These are phyloP conservation scores for Penicillium roqueforti DNA, from an alignment of 495 filamentous ascomycete genomes.

Conservation along the genomic window DNA sequence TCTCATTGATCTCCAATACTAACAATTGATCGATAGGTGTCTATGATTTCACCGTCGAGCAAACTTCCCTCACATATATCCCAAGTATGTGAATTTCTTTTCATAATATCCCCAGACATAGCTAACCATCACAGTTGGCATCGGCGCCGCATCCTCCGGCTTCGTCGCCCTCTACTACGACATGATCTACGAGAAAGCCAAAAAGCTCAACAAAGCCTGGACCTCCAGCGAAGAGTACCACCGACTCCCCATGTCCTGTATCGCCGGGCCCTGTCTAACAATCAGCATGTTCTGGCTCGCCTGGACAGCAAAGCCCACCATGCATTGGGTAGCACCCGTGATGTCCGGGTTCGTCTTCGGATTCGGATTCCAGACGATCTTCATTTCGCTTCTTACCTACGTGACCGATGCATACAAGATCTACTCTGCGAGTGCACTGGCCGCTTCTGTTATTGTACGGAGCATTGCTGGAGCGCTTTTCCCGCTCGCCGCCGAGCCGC, in stretches of 20 bases:
- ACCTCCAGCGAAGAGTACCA: conserved; percentile 53
- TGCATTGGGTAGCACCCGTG: conserved; percentile 62
- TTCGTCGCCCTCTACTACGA: conserved; percentile 53
- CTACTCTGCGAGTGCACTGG: conserved; percentile 65
- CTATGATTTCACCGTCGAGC: conserved; percentile 35
- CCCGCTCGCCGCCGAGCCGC: conserved; percentile 40
- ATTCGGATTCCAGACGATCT: conserved; percentile 61
- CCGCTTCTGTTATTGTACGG: conserved; percentile 57
- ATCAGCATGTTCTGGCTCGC: conserved; percentile 69
- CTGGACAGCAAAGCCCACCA: conserved; percentile 53
- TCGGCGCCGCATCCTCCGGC: conserved; percentile 35
- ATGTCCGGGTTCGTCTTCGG: conserved; percentile 65
- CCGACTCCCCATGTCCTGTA: conserved; percentile 62
- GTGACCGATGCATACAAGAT: conserved; percentile 73
- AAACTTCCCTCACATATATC: conserved; percentile 41
- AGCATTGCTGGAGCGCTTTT: conserved; percentile 58
- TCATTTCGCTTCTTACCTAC: conserved; percentile 69
- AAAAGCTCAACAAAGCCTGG: conserved; percentile 36
- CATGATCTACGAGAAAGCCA: conserved; percentile 42
- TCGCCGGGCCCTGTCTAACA: conserved; percentile 60
- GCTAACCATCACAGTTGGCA: conserved; percentile 30
- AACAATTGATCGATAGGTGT: conserved; percentile 16
- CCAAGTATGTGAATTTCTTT: conserved; percentile 27
- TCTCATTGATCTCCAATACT: not conserved
- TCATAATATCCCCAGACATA: not conserved